phyloP scores from a whole-genome alignment of 208 protist species.

The Crithidia sp. region DNA sequence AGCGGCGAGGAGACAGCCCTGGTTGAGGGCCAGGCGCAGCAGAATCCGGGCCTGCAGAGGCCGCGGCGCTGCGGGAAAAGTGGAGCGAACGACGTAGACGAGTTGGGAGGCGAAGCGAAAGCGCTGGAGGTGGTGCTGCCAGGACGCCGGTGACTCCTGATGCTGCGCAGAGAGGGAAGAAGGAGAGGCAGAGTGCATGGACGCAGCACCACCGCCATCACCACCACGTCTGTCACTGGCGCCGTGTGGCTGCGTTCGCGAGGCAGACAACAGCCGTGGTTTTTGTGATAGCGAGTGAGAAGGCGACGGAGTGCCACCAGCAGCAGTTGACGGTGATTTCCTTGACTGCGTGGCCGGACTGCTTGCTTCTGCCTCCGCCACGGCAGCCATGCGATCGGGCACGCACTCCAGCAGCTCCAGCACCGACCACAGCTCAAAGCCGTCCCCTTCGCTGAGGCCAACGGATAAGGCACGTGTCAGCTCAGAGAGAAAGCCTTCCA shows the following conservation, averaged over 20 bases:
- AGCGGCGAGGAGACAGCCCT: conserved; percentile 58
- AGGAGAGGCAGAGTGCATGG: too few relatives aligned
- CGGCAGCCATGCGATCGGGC: conserved; percentile 20
- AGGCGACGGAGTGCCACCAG: too few relatives aligned
- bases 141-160: neutral
- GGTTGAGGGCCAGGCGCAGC: conserved; percentile 64
- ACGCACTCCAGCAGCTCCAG: conserved; percentile 53
- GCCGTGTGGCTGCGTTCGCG: neutral
- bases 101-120: conserved; percentile 64
- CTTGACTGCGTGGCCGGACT: neutral
- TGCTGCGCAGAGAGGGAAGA: too few relatives aligned
- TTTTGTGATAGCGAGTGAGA: too few relatives aligned
- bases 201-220: too few relatives aligned
- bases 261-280: neutral
- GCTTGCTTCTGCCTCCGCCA: neutral
- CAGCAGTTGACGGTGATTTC: too few relatives aligned
- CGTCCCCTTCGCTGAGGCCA: conserved; percentile 37
- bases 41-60: conserved; percentile 40
- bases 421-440: conserved; percentile 58
- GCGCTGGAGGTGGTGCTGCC: conserved; percentile 28
- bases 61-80: conserved; percentile 32
- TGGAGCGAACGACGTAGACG: conserved; percentile 46
- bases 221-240: too few relatives aligned
- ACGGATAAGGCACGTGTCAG: conserved; percentile 48
- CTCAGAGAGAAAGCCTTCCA: conserved; percentile 50